Base-by-base conservation (phyloP, 768 basidiomycete species). In the Lactifluus pinguis region DNA sequence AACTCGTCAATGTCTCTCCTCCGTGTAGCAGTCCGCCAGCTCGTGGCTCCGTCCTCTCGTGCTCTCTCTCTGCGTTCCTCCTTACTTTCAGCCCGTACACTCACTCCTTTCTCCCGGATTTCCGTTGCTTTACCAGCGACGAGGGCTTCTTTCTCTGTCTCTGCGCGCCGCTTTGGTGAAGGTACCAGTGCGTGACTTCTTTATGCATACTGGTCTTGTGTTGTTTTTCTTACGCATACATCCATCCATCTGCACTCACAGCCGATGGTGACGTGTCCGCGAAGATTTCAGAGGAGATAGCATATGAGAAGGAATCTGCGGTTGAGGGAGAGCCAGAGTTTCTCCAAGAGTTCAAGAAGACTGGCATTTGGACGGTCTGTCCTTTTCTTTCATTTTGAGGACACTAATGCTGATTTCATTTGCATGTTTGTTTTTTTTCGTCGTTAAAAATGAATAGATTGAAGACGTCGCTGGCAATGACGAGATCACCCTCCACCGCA, bases 331-430 rank as follows among this genome's bases (percentile, higher is more conserved):
- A 76, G 49, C 93, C 94, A 32, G 89, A 89, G 49, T 95, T 92
- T 70, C 68, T 98, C 69, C 82, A 81, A 68, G 71, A 78, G 14
- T 92, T 98, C 80, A 81, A 83, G 70, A 76, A 73, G 54, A 78
- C 85, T 68, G 85, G 86, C 30, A 72, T 88, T 17, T 98, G 95
- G 95, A 75, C 81, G 73, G 92, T 91, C 61, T 44, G 83, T 75
- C 1, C 21, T 30, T 1, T 10, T 9, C 34, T 36, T 45, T 62
- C 39, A 48, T 25, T n/a, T 64, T 32, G 7, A 42, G 2, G 45
- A 1, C 36, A 6, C 55, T 41, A 39, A 53, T 34, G 15, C 39
- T 44, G 14, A 34, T 30, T 38, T 25, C 21, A 53, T 38, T 25
- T 30, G 49, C 39, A 8, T 47, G 44, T 17, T 49, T 21, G n/a